Conservation (phyloP, 2,329 filamentous ascomycete species). For the Harringtonia aguacate region DNA sequence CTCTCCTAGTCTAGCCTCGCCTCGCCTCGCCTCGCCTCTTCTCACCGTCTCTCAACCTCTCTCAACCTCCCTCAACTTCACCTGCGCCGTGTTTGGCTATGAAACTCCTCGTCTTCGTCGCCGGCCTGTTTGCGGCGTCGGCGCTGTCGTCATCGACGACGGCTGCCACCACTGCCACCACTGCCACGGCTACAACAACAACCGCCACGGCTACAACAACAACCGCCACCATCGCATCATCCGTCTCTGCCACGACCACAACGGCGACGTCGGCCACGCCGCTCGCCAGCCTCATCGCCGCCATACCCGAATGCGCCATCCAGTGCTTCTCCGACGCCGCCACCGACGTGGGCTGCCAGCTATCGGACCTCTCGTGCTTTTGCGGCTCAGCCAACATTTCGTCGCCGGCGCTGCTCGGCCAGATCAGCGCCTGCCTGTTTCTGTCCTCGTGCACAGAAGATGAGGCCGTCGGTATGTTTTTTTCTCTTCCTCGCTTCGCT, state of each 20-base stretch:
- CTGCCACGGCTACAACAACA: background rate
- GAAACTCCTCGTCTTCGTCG: too few relatives aligned
- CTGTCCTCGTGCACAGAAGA: conserved; percentile 3
- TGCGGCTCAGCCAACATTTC: conserved; percentile 9
- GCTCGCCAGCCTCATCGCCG: conserved; percentile 13
- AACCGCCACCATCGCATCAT: conserved; percentile 1
- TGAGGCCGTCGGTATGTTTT: conserved; percentile 2
- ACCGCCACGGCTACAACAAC: background rate
- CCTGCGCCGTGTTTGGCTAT: too few relatives aligned
- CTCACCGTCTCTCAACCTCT: too few relatives aligned
- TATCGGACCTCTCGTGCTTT: conserved; percentile 16
- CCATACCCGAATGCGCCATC: conserved; percentile 16
- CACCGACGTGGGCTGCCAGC: conserved; percentile 10
- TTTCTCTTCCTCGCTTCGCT: too few relatives aligned
- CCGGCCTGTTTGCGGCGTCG: too few relatives aligned
- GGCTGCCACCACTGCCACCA: background rate
- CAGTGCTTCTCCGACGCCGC: conserved; percentile 13
- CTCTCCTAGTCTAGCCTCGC: too few relatives aligned
- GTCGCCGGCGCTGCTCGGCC: background rate
- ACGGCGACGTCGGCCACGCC: conserved; percentile 3
- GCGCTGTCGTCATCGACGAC: too few relatives aligned
- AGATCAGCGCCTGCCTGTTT: conserved; percentile 12
- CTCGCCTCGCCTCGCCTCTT: too few relatives aligned
- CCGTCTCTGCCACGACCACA: conserved; percentile 1
- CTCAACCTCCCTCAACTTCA: too few relatives aligned